phyloP scores from a whole-genome alignment of 2,329 filamentous ascomycete species.

The Fusarium setosum region DNA sequence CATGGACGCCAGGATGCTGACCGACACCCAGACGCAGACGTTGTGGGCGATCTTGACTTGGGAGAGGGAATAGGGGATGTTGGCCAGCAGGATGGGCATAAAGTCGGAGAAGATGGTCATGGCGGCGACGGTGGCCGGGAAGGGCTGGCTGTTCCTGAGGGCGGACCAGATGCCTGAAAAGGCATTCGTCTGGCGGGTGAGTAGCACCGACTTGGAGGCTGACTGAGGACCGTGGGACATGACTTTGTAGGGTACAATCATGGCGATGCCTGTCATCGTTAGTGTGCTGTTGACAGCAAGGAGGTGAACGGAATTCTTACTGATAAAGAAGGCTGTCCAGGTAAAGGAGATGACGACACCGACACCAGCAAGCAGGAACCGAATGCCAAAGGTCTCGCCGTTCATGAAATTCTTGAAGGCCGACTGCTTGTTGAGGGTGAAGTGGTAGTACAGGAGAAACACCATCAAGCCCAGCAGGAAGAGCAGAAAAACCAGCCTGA shows the following conservation, averaged over 20 bases:
- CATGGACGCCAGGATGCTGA: conserved; percentile 56
- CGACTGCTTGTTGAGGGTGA: conserved; percentile 43
- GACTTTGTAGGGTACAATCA: conserved; percentile 57
- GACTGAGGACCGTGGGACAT: conserved; percentile 50
- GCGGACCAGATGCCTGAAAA: conserved; percentile 55
- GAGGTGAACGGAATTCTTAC: conserved; percentile 6
- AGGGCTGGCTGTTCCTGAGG: conserved; percentile 44
- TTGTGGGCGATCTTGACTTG: conserved; percentile 53
- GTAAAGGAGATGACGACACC: conserved; percentile 56
- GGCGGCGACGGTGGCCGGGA: conserved; percentile 53
- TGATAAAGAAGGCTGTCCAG: conserved; percentile 55
- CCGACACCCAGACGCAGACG: conserved; percentile 54
- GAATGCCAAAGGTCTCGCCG: conserved; percentile 54
- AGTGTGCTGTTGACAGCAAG: not conserved
- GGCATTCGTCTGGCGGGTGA: conserved; percentile 56
- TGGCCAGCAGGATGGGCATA: conserved; percentile 61
- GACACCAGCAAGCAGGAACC: conserved; percentile 56
- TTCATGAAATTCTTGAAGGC: conserved; percentile 54
- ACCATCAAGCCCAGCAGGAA: conserved; percentile 50
- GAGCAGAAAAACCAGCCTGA: conserved; percentile 49
- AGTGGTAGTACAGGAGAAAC: conserved; percentile 54
- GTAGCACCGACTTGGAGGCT: conserved; percentile 52
- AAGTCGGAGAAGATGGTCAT: conserved; percentile 60
- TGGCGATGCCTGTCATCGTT: conserved; percentile 53
- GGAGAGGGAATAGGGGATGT: conserved; percentile 58